Base-by-base conservation (phyloP, 352 stramenopile genomes). In the Globisporangium perplexum region DNA sequence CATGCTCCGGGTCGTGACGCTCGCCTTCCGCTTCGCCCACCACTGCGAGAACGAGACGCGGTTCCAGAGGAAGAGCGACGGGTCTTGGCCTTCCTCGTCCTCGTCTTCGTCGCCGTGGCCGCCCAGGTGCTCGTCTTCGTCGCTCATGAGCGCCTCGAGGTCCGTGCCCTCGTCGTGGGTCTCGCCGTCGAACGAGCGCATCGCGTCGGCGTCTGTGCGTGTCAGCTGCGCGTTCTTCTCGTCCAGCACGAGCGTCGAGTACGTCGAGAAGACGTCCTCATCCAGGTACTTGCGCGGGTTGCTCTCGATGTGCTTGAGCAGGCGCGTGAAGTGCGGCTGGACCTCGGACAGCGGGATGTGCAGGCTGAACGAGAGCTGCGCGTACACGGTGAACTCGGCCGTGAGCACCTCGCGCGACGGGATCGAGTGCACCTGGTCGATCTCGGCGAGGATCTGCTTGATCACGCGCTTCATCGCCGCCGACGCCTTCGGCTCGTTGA, bases 231-330 rank as follows among this genome's bases (percentile, higher is more conserved):
- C 47, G 26, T 75, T 82, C 56, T 88, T 77, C 49, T 94, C 83
- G 41, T 86, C 68, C 28, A 83, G 65, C n/a, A 93, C 56, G 0
- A 87, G 62, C 47, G 67, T 78, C 22, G 80, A 90, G 50, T 95
- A 95, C 0, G 72, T 62, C 11, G 77, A 68, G 43, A 93, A 95
- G 3, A 90, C 78, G 48, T 93, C 83, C 48, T 95, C 83, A 63
- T 93, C 84, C 20, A 96, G 50, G 59, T 96, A 96, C 68, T 96
- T 91, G 44, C 82, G 83, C 11, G 86, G 86, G 39, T 92, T 96
- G 59, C 82, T 93, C 60, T 95, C 84, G n/a, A 93, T 77, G 20
- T 84, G 52, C 53, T 92, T 94, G 2, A 96, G 66, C 28, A 96
- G 50, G 0, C 86, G 81, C 57, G 82, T 83, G 57, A 95, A 96